phyloP scores from a whole-genome alignment of 169 alveolate genomes.

The Plasmodium gaboni region DNA sequence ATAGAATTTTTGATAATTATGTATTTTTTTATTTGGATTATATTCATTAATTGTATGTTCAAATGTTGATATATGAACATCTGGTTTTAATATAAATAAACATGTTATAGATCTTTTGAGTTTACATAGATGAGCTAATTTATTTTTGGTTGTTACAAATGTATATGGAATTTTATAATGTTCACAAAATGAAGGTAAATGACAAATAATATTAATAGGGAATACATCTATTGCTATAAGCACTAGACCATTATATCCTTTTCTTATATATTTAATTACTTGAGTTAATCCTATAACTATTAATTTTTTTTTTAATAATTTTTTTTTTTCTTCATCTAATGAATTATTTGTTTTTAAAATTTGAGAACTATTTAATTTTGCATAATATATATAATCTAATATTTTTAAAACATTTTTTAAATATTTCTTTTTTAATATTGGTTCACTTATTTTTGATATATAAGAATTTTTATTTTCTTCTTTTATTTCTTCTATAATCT shows the following conservation, averaged over 20 bases:
- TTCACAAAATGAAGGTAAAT: slow-evolving; percentile 96
- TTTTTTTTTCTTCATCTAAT: slow-evolving; percentile 34
- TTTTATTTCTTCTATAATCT: slow-evolving; percentile 43
- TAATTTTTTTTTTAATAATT: slow-evolving; percentile 48
- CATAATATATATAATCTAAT: slow-evolving; percentile 44
- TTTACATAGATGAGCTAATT: slow-evolving; percentile 94
- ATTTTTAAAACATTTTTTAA: slow-evolving; percentile 51
- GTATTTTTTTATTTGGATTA: slow-evolving; percentile 57
- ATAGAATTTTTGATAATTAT: slow-evolving; percentile 78
- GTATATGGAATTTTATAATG: slow-evolving; percentile 93
- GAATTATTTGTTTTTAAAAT: slow-evolving; percentile 45
- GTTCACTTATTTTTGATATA: slow-evolving; percentile 53
- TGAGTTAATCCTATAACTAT: slow-evolving; percentile 93
- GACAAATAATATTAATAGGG: slow-evolving; percentile 97
- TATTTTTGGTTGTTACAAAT: slow-evolving; percentile 93
- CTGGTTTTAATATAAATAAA: slow-evolving; percentile 89
- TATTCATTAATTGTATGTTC: slow-evolving; percentile 33
- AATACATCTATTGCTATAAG: slow-evolving; percentile 96
- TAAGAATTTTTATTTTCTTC: slow-evolving; percentile 36
- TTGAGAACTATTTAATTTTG: slow-evolving; percentile 34
- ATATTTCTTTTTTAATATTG: slow-evolving; percentile 59
- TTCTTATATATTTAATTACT: slow-evolving; percentile 95
- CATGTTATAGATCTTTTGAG: slow-evolving; percentile 97
- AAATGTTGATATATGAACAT: slow-evolving; percentile 62
- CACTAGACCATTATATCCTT: slow-evolving; percentile 93